Percentiles rank a stretch among this genome's conserved stretches.
These are phyloP conservation scores for Fusarium piperis DNA, from an alignment of 2,329 filamentous ascomycete species.

Conservation along the genomic window DNA sequence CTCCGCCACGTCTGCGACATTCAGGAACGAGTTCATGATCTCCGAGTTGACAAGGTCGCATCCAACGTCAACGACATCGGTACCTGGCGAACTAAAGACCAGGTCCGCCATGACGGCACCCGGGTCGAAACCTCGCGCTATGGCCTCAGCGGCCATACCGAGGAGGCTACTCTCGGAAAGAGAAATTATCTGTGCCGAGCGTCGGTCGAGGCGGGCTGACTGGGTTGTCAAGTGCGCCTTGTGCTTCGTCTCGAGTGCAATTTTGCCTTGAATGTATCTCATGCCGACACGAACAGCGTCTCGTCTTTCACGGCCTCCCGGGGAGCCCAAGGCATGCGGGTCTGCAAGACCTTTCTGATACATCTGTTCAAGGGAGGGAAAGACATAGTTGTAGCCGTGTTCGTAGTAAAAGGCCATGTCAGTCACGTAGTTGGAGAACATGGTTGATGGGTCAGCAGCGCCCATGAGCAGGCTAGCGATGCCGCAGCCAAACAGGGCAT, in stretches of 20 bases:
- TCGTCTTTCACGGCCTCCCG: slow-evolving; percentile 29
- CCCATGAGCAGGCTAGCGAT: slow-evolving; percentile 39
- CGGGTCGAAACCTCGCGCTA: slow-evolving; percentile 32
- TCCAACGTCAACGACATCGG: slow-evolving; percentile 36
- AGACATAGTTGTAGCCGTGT: slow-evolving; percentile 40
- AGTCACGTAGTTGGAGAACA: slow-evolving; percentile 40
- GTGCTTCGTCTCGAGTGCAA: slow-evolving; percentile 33
- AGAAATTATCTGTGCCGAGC: slow-evolving; percentile 36
- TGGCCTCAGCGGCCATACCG: slow-evolving; percentile 37
- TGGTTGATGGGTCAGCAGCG: slow-evolving; percentile 30
- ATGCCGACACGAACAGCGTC: slow-evolving; percentile 34
- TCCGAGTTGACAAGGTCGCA: slow-evolving; percentile 37
- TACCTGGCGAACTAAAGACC: slow-evolving; percentile 39
- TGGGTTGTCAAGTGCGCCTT: slow-evolving; percentile 26
- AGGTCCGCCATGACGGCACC: slow-evolving; percentile 37
- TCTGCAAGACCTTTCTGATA: slow-evolving; percentile 28
- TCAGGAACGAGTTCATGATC: slow-evolving; percentile 39
- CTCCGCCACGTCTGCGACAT: slow-evolving; percentile 34
- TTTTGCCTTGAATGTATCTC: slow-evolving; percentile 37
- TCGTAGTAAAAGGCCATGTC: slow-evolving; percentile 40
- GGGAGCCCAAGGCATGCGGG: slow-evolving; percentile 30
- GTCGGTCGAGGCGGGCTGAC: slow-evolving; percentile 28
- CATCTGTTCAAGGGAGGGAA: slow-evolving; percentile 31
- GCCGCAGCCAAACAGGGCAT: slow-evolving; percentile 36
- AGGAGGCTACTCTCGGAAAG: slow-evolving; percentile 36